Base-by-base conservation (phyloP, 768 basidiomycete species). In the Calocybe indica region DNA sequence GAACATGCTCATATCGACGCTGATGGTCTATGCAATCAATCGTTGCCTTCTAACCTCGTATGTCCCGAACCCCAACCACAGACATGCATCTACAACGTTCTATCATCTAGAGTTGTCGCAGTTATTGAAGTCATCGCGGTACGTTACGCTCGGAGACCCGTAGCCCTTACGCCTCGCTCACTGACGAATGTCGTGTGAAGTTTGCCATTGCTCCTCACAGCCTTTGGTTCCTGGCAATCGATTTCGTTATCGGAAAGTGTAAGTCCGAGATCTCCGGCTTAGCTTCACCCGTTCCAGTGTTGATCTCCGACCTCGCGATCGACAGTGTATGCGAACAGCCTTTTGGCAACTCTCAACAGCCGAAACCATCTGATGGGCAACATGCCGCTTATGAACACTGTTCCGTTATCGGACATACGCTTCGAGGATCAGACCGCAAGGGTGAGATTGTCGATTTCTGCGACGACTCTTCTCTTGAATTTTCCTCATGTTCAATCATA, bases 21-120 rank as follows among this genome's bases (percentile, higher is more conserved):
- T 77, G 22, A 77, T 76, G 5, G 56, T 77, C 22, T 77, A 72
- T 50, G 71, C 75, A 5, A 72, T 77, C 51, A 76, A 76, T 50
- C 74, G 74, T 5, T 76, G 74, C 46, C 49, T 77, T 9, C 55
- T 77, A 35, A 76, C 75, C 30, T 71, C 72, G 74, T 76, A 50
- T 45, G 72, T 61, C 3, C 1, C 34, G 10, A 12, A 35, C 45
- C 35, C n/a, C 4, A 22, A 7, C 35, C 41, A 10, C n/a, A 6
- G 8, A 30, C 6, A 1, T 12, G 7, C 12, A 13, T 28, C 45
- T 5, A 43, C 30, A 37, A 40, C 11, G 28, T 37, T 37, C 37
- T 14, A 8, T 7, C 28, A 29, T 39, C 1, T 32, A 48, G 69
- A 12, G 59, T 64, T 13, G 65, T 69, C 13, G 70, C 70, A 13